Conservation (phyloP, 1,139 yeast genomes). For the Meyerozyma guilliermondii region DNA sequence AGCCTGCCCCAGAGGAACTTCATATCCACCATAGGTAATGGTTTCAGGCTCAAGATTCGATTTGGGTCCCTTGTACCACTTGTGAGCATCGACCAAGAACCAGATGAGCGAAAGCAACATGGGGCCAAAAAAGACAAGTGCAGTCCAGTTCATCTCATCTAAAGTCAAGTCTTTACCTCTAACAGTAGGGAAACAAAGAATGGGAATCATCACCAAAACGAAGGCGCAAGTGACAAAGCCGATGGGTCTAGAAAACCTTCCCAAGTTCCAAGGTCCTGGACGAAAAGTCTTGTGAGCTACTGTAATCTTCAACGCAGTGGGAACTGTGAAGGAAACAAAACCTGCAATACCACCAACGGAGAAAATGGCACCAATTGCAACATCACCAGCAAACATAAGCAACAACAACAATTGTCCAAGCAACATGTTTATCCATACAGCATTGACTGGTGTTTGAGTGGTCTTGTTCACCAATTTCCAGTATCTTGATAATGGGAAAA, state of each 20-base stretch:
- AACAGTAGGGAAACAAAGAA: constrained; percentile 59
- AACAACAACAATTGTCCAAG: constrained; percentile 55
- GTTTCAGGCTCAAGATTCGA: constrained; percentile 45
- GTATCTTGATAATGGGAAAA: constrained; percentile 55
- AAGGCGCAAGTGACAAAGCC: constrained; percentile 40
- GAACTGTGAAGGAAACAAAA: constrained; percentile 65
- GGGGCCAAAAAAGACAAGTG: constrained; percentile 63
- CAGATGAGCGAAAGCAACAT: constrained; percentile 48
- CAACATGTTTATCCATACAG: constrained; percentile 60
- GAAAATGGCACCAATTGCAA: constrained; percentile 70
- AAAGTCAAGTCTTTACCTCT: constrained; percentile 44
- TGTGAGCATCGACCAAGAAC: constrained; percentile 55
- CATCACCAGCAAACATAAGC: constrained; percentile 61
- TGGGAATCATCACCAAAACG: constrained; percentile 60
- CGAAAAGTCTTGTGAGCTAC: constrained; percentile 49
- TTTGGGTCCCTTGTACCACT: constrained; percentile 67
- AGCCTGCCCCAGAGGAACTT: background rate
- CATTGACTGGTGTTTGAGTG: constrained; percentile 66
- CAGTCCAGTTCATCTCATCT: constrained; percentile 66
- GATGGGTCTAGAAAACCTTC: constrained; percentile 46
- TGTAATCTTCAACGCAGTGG: constrained; percentile 57
- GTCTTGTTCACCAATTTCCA: constrained; percentile 50
- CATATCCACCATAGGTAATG: constrained; percentile 11
- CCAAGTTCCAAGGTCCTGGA: constrained; percentile 71
- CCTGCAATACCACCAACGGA: constrained; percentile 76